These are phyloP conservation scores for Saturnispora silvae DNA, from an alignment of 805 yeast species.

Conservation along the genomic window DNA sequence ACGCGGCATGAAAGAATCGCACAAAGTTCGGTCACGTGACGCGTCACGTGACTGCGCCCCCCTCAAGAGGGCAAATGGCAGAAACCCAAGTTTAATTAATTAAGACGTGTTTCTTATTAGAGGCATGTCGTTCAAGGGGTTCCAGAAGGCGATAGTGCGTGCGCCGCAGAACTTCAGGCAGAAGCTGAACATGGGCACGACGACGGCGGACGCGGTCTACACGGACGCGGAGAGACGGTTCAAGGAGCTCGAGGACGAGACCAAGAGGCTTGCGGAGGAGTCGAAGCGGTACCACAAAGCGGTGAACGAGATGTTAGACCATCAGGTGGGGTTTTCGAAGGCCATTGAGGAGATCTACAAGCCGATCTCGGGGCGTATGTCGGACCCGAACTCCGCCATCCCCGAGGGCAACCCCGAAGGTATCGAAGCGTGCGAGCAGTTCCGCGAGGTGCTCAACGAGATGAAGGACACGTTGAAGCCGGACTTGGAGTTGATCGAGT, in stretches of 20 bases:
- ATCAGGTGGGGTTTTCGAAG: conserved; percentile 90
- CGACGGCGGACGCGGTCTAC: conserved; percentile 78
- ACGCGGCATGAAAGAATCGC: too few species aligned
- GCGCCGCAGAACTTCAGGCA: conserved; percentile 91
- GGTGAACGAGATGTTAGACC: conserved; percentile 85
- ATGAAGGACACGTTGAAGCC: conserved; percentile 81
- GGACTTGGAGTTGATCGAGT: conserved; percentile 83
- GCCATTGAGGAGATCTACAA: conserved; percentile 93
- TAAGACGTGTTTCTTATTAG: too few species aligned
- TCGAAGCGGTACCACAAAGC: conserved; percentile 84
- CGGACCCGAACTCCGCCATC: conserved; percentile 76
- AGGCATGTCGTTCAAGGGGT: conserved; percentile 84
- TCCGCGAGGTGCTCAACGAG: conserved; percentile 78
- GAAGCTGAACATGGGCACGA: conserved; percentile 79
- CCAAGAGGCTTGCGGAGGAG: conserved; percentile 82
- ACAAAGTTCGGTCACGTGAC: too few species aligned
- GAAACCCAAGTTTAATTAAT: too few species aligned
- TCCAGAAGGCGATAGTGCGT: conserved; percentile 67
- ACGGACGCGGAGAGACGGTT: conserved; percentile 94
- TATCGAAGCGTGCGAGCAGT: conserved; percentile 86
- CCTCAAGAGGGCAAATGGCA: too few species aligned
- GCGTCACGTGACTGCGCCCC: too few species aligned
- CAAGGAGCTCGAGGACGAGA: conserved; percentile 81
- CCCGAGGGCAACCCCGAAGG: conserved; percentile 97
- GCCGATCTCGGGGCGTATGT: conserved; percentile 86